phyloP scores from a whole-genome alignment of 345 rosid genomes.

The Cardamine chenopodiifolia region DNA sequence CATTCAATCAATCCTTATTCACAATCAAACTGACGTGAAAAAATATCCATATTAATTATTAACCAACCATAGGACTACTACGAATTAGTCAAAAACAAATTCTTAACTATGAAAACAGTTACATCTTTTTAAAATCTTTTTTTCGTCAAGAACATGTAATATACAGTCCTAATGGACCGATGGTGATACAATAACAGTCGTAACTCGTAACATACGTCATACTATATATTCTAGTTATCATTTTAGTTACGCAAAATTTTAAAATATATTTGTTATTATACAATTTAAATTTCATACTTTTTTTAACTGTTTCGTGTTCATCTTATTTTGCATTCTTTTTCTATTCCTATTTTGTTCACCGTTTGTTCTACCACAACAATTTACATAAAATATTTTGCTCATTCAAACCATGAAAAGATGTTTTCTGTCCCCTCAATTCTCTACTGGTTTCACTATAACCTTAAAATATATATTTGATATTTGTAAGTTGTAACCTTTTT shows the following conservation, averaged over 20 bases:
- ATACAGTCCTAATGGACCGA: too few species aligned
- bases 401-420: constrained; percentile 10
- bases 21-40: not conserved
- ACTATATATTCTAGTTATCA: too few species aligned
- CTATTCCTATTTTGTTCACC: not conserved
- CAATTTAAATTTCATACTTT: too few species aligned
- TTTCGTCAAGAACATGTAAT: not conserved
- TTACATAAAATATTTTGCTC: not conserved
- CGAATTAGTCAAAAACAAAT: not conserved
- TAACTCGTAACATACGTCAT: not conserved
- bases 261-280: too few species aligned
- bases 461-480: not conserved
- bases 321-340: not conserved
- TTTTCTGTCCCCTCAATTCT: not conserved
- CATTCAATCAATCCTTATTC: not conserved
- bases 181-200: not conserved
- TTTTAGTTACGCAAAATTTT: not conserved
- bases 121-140: too few species aligned
- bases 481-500: not conserved
- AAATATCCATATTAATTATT: not conserved
- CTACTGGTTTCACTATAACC: not conserved
- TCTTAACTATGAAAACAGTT: too few species aligned
- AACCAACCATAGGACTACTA: not conserved
- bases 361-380: not conserved
- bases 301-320: too few species aligned